Evolutionary conservation across 805 yeast genomes (phyloP).

Genomic region (Suhomyces sp.): DNA sequence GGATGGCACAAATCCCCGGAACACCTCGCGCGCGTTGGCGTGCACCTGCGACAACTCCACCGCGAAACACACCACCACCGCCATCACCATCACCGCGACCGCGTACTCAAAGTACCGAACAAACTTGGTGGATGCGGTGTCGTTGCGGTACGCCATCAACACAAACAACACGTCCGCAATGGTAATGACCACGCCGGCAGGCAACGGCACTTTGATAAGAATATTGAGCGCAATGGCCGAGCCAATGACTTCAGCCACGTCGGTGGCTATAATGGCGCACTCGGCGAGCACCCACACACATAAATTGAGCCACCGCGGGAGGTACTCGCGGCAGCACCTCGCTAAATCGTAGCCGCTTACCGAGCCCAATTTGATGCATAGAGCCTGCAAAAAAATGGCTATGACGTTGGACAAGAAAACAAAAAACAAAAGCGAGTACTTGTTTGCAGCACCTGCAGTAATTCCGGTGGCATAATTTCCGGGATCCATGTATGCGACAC

Average conservation of each 20-base stretch:
- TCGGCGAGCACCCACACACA: slow-evolving; percentile 44
- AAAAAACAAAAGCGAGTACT: slow-evolving; percentile 41
- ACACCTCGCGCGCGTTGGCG: slow-evolving; percentile 28
- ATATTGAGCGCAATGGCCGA: slow-evolving; percentile 51
- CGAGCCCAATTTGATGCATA: slow-evolving; percentile 47
- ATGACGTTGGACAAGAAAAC: slow-evolving; percentile 43
- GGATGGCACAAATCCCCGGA: slow-evolving; percentile 46
- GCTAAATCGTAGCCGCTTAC: slow-evolving; percentile 50
- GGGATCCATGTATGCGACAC: slow-evolving; percentile 53
- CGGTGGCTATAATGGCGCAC: slow-evolving; percentile 50
- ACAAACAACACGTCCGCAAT: slow-evolving; percentile 46
- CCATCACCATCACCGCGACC: slow-evolving; percentile 42
- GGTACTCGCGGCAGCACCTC: slow-evolving; percentile 38
- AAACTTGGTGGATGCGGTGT: slow-evolving; percentile 35
- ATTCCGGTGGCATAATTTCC: slow-evolving; percentile 51
- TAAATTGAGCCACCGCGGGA: slow-evolving; percentile 40
- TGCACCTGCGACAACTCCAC: slow-evolving; percentile 41
- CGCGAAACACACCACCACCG: slow-evolving; percentile 45
- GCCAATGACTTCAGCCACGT: slow-evolving; percentile 54
- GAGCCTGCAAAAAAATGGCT: slow-evolving; percentile 45
- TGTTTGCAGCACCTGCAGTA: slow-evolving; percentile 46
- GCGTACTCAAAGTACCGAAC: slow-evolving; percentile 38
- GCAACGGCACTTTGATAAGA: slow-evolving; percentile 41
- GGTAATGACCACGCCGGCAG: slow-evolving; percentile 49
- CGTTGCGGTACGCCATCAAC: slow-evolving; percentile 46